Evolutionary conservation across 108 stramenopile genomes (phyloP).

Genomic region (Fistulifera solaris): DNA sequence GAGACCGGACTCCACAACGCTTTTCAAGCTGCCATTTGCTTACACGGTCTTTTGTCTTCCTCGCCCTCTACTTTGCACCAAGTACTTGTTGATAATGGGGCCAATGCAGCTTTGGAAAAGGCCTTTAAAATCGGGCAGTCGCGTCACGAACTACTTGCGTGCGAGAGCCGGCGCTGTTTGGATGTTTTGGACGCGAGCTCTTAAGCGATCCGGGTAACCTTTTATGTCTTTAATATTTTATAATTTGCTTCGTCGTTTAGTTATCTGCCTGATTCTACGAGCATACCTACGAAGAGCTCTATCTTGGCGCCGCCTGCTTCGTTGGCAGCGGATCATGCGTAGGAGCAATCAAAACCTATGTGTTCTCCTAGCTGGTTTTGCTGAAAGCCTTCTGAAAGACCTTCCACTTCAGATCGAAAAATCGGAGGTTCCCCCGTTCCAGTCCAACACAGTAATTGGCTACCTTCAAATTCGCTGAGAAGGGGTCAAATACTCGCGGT

Average conservation of each 20-base stretch:
- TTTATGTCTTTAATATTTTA: too few species aligned
- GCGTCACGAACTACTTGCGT: slow-evolving; percentile 47
- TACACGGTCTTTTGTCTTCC: slow-evolving; percentile 27
- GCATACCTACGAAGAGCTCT: too few species aligned
- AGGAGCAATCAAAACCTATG: slow-evolving; percentile 24
- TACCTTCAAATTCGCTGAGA: slow-evolving; percentile 18
- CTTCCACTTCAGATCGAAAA: slow-evolving; percentile 2
- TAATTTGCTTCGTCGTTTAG: too few species aligned
- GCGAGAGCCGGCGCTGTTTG: slow-evolving; percentile 35
- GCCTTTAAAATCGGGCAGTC: slow-evolving; percentile 35
- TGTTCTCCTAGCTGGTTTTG: slow-evolving; percentile 2
- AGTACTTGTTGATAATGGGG: slow-evolving; percentile 23
- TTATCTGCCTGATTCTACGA: too few species aligned
- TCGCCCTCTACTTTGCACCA: slow-evolving; percentile 20
- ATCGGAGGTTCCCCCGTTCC: slow-evolving; percentile 42
- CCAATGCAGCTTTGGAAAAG: slow-evolving; percentile 24
- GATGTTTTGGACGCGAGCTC: not conserved
- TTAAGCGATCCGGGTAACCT: too few species aligned
- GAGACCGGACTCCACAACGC: slow-evolving; percentile 44
- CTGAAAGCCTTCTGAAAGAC: slow-evolving; percentile 11
- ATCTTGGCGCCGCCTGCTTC: too few species aligned
- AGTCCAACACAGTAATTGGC: slow-evolving; percentile 39
- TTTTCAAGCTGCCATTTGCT: slow-evolving; percentile 43
- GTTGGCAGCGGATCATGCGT: too few species aligned
- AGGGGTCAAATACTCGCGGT: slow-evolving; percentile 21